A percentile compares a stretch with the other conserved stretches of the same genome.
Conservation (phyloP, 352 stramenopile species). For the Phytophthora pluvialis region DNA sequence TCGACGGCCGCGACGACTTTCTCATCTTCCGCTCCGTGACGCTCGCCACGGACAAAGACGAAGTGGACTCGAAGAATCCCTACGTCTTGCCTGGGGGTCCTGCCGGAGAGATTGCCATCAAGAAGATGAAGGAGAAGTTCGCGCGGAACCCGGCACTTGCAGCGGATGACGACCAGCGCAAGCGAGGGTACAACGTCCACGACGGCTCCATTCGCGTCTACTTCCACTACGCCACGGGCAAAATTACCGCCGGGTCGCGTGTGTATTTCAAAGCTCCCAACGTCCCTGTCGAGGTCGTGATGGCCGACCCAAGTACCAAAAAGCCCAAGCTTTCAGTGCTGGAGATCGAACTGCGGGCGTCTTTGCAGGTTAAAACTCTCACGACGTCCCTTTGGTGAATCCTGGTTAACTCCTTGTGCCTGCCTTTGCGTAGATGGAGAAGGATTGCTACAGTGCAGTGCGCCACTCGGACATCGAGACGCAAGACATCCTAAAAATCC, state of each 20-base stretch:
- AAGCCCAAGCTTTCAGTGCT: slow-evolving; percentile 80
- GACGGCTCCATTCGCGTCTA: slow-evolving; percentile 90
- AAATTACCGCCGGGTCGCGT: slow-evolving; percentile 86
- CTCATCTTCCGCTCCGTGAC: slow-evolving; percentile 86
- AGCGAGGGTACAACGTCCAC: slow-evolving; percentile 91
- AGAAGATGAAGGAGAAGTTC: slow-evolving; percentile 95
- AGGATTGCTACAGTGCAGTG: slow-evolving; percentile 91
- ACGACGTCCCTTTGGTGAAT: no score
- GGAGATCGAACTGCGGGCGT: slow-evolving; percentile 70
- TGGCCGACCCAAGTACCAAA: slow-evolving; percentile 67
- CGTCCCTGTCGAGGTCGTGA: slow-evolving; percentile 72
- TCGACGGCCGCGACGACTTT: slow-evolving; percentile 86
- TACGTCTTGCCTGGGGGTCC: slow-evolving; percentile 78
- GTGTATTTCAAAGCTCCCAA: slow-evolving; percentile 84
- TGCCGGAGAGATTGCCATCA: slow-evolving; percentile 83
- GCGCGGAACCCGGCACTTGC: slow-evolving; percentile 55
- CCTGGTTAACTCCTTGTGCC: no score
- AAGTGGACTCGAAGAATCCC: slow-evolving; percentile 79
- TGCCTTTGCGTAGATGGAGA: slow-evolving; percentile 61
- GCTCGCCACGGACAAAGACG: slow-evolving; percentile 77
- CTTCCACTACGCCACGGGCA: slow-evolving; percentile 93
- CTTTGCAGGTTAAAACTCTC: slow-evolving; percentile 49
- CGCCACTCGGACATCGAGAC: slow-evolving; percentile 90
- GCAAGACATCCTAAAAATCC: slow-evolving; percentile 90
- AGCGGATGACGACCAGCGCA: slow-evolving; percentile 86